Percentiles rank a stretch among this genome's conserved stretches.
Evolutionary conservation across 2,329 filamentous ascomycete species (phyloP).

Genomic region (Colletotrichum zoysiae): DNA sequence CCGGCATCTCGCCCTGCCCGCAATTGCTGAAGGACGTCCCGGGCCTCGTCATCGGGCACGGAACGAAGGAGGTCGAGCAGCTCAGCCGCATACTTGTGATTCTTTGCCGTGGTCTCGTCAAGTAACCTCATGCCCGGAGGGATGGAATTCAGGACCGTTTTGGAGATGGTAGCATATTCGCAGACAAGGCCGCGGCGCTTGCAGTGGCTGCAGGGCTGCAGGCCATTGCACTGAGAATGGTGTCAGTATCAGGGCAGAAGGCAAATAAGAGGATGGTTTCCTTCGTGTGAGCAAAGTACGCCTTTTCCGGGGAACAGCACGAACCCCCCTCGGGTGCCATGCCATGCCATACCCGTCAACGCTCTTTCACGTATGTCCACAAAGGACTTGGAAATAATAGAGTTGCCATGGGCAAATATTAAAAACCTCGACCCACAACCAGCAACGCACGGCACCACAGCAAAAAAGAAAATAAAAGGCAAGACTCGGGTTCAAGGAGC

Average conservation of each 20-base stretch:
- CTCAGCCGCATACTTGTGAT: slow-evolving; percentile 18
- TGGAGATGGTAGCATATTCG: slow-evolving; percentile 27
- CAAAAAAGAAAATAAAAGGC: neutral
- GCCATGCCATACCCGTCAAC: neutral
- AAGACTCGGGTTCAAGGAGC: neutral
- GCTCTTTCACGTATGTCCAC: neutral
- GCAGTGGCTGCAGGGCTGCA: slow-evolving; percentile 32
- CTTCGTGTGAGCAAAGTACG: neutral
- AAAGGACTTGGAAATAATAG: too few relatives aligned
- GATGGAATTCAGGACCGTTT: slow-evolving; percentile 33
- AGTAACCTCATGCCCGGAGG: slow-evolving; percentile 21
- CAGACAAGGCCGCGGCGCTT: slow-evolving; percentile 29
- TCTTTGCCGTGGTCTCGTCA: slow-evolving; percentile 15
- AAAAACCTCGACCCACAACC: neutral
- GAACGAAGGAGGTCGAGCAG: slow-evolving; percentile 22
- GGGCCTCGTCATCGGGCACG: slow-evolving; percentile 16
- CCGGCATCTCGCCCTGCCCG: slow-evolving; percentile 12
- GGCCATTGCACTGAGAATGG: slow-evolving; percentile 17
- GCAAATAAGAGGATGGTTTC: neutral
- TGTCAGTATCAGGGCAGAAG: neutral
- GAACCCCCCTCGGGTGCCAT: too few relatives aligned
- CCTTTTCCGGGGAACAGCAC: neutral
- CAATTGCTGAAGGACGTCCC: slow-evolving; percentile 20
- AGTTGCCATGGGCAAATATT: neutral
- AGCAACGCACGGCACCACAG: neutral